Percentiles rank a stretch among this genome's conserved stretches.
Evolutionary conservation across 2,329 filamentous ascomycete genomes (phyloP).

Genomic region (Magnaporthiopsis rhizophila): DNA sequence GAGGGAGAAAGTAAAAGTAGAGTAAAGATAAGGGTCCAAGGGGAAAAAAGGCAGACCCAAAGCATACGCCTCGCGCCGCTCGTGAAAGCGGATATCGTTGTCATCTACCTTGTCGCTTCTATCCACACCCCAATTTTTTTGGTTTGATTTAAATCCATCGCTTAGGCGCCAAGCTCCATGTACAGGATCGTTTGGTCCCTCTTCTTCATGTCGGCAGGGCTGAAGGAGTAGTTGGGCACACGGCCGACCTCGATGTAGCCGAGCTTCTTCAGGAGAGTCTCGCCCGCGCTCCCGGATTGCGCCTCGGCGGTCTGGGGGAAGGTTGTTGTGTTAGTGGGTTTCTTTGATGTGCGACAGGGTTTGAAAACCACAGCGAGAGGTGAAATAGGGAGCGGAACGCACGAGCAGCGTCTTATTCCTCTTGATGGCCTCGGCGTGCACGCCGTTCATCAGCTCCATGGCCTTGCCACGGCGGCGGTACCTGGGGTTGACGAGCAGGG

Average conservation of each 20-base stretch:
- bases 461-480: slow-evolving; percentile 45
- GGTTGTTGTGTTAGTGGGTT: slow-evolving; percentile 9
- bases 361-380: background rate
- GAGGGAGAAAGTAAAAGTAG: no score
- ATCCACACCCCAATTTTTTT: background rate
- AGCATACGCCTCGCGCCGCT: background rate
- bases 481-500: slow-evolving; percentile 46
- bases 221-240: slow-evolving; percentile 45
- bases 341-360: background rate
- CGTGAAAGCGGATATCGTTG: background rate
- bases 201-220: slow-evolving; percentile 35
- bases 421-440: slow-evolving; percentile 45
- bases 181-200: slow-evolving; percentile 50
- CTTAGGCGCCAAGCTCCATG: slow-evolving; percentile 37
- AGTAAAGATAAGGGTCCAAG: background rate
- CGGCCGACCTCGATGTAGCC: slow-evolving; percentile 48
- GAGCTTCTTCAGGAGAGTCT: slow-evolving; percentile 45
- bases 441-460: slow-evolving; percentile 38
- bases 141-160: background rate
- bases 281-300: slow-evolving; percentile 46
- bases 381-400: slow-evolving; percentile 19
- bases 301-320: slow-evolving; percentile 20
- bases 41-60: background rate
- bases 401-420: slow-evolving; percentile 46
- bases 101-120: background rate